Evolutionary conservation across 2,329 filamentous ascomycete genomes (phyloP).

Genomic region (Aspergillus persii): DNA sequence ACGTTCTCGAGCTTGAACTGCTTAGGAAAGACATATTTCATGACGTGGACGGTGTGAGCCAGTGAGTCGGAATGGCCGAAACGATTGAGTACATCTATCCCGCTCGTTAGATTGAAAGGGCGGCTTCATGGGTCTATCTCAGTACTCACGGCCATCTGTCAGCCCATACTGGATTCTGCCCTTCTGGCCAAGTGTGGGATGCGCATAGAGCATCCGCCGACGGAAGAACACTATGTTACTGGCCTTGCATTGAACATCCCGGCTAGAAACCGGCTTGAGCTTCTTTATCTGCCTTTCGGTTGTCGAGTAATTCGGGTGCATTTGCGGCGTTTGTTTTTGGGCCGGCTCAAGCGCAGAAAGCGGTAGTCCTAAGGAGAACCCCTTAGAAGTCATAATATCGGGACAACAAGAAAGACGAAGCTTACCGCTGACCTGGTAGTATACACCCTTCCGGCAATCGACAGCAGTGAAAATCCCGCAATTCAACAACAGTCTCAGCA

Average conservation of each 20-base stretch:
- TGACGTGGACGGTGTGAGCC: constrained; percentile 63
- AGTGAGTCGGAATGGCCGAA: constrained; percentile 47
- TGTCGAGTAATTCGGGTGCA: not conserved
- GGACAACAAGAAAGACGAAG: not conserved
- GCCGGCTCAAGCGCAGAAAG: constrained; percentile 31
- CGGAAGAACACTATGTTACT: constrained; percentile 73
- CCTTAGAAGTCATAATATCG: not conserved
- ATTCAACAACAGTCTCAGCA: constrained; percentile 73
- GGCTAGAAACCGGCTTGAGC: not conserved
- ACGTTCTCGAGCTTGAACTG: constrained; percentile 90
- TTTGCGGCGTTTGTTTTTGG: constrained; percentile 1
- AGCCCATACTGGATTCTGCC: constrained; percentile 71
- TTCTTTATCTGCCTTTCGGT: not conserved
- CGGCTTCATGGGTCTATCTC: not conserved
- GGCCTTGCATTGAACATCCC: constrained; percentile 18
- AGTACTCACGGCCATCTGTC: constrained; percentile 70
- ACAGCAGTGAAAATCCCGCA: constrained; percentile 72
- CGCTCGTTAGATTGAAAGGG: not conserved
- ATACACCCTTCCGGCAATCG: constrained; percentile 60
- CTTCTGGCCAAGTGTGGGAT: constrained; percentile 66
- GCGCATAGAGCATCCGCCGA: constrained; percentile 82
- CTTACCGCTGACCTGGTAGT: constrained; percentile 75
- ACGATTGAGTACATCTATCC: constrained; percentile 75
- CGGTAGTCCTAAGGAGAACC: constrained; percentile 25
- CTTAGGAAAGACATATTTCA: constrained; percentile 91